Evolutionary conservation across 73 alveolate genomes (phyloP), one percentile per base, ranked within the genome.

Genomic region (Breviolum minutum): DNA sequence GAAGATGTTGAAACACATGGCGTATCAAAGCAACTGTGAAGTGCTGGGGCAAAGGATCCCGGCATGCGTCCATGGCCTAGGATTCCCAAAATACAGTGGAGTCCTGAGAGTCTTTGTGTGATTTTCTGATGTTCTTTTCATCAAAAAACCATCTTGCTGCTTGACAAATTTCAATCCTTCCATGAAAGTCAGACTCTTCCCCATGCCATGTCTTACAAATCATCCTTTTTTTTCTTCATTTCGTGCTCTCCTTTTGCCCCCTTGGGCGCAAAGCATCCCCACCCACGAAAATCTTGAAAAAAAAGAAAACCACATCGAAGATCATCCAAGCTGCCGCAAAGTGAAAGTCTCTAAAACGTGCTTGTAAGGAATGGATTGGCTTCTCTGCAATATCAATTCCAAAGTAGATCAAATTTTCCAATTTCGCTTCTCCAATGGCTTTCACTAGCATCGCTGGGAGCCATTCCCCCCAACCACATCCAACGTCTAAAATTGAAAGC

Each of bases 391-490:
- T 92, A 80, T 92, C 98, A 29, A 92, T 8, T 40, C 98, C 90
- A 30, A 48, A 63, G 80, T 92, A 73, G 19, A 22, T 27, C 61
- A 86, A 63, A 83, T 83, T 48, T 20, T 83, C 68, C 22, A 87
- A 40, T 2, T 19, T n/a, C 17, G 69, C 64, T 16, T 29, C 69
- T 77, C 14, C 12, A 60, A 60, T 24, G 19, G 98, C 98, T 26
- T 30, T 9, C 16, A 61, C n/a, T 30, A 92, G 80, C 80, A 32
- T 29, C 17, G 89, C 26, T 7, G 98, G 98, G 14, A 92, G 79
- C 98, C 98, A 92, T 64, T 92, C 98, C 7, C 98, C 98, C 90
- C 90, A 92, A 54, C 98, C 98, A 26, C 98, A 92, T 29, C 98
- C 98, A 8, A 92, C 66, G 84, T 92, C 98, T 64, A 92, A 81